Percentiles rank a stretch among this genome's conserved stretches.
These are phyloP conservation scores for Stenogyne calaminthoides DNA, from an alignment of 305 asterid genomes.

Conservation along the genomic window DNA sequence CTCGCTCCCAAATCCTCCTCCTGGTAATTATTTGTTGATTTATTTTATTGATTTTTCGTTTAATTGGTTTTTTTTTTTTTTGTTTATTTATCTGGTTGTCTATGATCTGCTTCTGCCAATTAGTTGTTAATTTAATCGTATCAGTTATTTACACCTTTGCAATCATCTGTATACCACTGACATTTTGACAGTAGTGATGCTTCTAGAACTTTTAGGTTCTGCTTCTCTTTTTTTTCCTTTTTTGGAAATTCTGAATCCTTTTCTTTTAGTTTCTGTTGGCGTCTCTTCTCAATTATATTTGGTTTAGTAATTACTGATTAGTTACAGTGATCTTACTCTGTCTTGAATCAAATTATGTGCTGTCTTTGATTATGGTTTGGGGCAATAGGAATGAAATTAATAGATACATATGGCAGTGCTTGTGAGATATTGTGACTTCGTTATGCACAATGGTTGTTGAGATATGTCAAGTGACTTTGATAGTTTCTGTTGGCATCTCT, in stretches of 20 bases:
- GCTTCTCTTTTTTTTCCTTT: not conserved
- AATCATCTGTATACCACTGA: not conserved
- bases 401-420: not conserved
- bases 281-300: not conserved
- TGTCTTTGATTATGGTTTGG: not conserved
- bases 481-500: too few relatives aligned
- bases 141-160: not conserved
- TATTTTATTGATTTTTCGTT: slow-evolving; percentile 12
- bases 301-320: too few relatives aligned
- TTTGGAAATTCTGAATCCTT: not conserved
- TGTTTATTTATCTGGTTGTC: not conserved
- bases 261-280: not conserved
- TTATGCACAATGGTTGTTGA: slow-evolving; percentile 9
- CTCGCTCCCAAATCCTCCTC: slow-evolving; percentile 44
- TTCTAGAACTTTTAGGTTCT: not conserved
- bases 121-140: not conserved
- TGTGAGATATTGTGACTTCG: slow-evolving; percentile 20
- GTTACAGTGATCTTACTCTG: too few relatives aligned
- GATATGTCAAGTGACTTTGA: not conserved
- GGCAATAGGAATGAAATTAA: not conserved
- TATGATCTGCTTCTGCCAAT: not conserved
- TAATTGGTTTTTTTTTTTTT: slow-evolving; percentile 4
- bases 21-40: slow-evolving; percentile 24
- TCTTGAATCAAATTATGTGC: not conserved
- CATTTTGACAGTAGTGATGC: not conserved